Evolutionary conservation across 2,329 filamentous ascomycete species (phyloP).

Genomic region (Fusarium aywerte): DNA sequence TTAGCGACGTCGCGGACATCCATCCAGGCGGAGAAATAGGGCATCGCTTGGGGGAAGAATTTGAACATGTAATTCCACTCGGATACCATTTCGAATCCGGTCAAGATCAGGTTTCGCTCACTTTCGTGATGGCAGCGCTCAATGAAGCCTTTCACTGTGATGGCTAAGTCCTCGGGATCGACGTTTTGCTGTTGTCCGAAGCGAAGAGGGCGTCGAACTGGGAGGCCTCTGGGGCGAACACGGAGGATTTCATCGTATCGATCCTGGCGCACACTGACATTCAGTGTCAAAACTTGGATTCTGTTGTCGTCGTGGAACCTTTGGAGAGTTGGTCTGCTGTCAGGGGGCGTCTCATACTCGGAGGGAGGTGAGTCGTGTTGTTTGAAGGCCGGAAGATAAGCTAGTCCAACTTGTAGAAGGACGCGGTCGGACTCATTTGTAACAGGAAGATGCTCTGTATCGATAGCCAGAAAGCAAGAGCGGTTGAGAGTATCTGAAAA

Average conservation of each 20-base stretch:
- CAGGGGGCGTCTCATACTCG: too few relatives aligned
- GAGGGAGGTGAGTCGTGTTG: too few relatives aligned
- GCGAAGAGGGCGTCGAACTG: too few relatives aligned
- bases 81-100: slow-evolving; percentile 23
- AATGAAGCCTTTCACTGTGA: slow-evolving; percentile 13
- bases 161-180: background rate
- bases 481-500: too few relatives aligned
- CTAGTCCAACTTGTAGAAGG: slow-evolving; percentile 33
- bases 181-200: too few relatives aligned
- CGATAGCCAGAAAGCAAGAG: too few relatives aligned
- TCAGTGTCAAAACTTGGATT: too few relatives aligned
- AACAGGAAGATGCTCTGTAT: too few relatives aligned
- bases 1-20: slow-evolving; percentile 26
- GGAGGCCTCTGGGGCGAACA: too few relatives aligned
- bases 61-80: slow-evolving; percentile 18
- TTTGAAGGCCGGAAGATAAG: background rate
- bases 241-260: too few relatives aligned
- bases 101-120: background rate
- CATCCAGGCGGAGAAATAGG: slow-evolving; percentile 27
- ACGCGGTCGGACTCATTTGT: slow-evolving; percentile 7
- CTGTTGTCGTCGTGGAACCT: slow-evolving; percentile 4
- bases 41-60: slow-evolving; percentile 8
- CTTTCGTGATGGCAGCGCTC: background rate
- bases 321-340: background rate
- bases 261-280: too few relatives aligned